A percentile compares a stretch with the other conserved stretches of the same genome.
phyloP scores from a whole-genome alignment of 2,329 filamentous ascomycete species.

The Akanthomyces lecanii region DNA sequence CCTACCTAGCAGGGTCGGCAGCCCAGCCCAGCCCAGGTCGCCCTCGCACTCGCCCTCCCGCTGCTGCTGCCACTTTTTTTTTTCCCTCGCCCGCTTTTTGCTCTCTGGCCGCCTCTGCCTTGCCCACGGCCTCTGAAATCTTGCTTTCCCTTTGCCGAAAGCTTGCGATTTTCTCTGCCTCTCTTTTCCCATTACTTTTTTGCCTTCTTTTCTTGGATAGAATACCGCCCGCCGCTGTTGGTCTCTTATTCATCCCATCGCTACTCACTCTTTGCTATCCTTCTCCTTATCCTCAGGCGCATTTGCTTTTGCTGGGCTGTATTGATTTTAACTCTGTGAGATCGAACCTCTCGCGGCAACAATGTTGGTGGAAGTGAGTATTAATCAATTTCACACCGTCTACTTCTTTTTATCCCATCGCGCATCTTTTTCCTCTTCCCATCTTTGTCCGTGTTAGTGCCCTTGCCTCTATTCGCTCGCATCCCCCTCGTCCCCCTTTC shows the following conservation, averaged over 20 bases:
- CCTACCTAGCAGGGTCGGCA: too few relatives aligned
- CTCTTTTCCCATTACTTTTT: background rate
- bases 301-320: conserved; percentile 4
- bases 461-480: background rate
- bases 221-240: background rate
- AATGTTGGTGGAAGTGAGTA: conserved; percentile 37
- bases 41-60: too few relatives aligned
- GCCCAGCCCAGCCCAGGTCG: too few relatives aligned
- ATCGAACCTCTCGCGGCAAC: background rate
- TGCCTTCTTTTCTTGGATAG: conserved; percentile 11
- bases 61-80: too few relatives aligned
- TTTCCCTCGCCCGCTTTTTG: background rate
- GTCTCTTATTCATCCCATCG: conserved; percentile 10
- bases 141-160: conserved; percentile 8
- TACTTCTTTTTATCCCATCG: conserved; percentile 9
- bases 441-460: conserved; percentile 13
- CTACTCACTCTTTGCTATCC: background rate
- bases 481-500: background rate
- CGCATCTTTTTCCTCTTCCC: background rate
- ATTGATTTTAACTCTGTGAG: conserved; percentile 1
- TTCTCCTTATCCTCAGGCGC: conserved; percentile 3
- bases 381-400: conserved; percentile 17
- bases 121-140: background rate
- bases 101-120: background rate
- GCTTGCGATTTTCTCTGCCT: background rate